phyloP scores from a whole-genome alignment of 116 monocot genomes.

The Trichopus zeylanicus region DNA sequence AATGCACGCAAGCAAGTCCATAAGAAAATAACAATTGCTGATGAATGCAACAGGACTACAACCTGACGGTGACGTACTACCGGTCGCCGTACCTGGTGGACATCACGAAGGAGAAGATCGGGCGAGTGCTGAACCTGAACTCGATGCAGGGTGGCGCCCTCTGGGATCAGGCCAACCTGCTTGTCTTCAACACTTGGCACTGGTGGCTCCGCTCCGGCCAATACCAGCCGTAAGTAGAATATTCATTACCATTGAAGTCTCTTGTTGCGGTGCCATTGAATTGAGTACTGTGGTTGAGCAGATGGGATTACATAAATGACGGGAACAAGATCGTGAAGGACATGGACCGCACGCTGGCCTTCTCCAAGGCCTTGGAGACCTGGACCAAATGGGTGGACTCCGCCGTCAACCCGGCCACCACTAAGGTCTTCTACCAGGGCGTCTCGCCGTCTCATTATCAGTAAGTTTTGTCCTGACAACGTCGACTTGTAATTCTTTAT shows the following conservation, averaged over 20 bases:
- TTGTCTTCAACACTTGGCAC: slow-evolving; percentile 57
- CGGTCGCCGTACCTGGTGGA: slow-evolving; percentile 27
- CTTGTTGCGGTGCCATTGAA: too few relatives aligned
- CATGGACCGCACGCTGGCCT: slow-evolving; percentile 39
- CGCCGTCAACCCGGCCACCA: slow-evolving; percentile 26
- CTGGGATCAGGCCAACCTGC: slow-evolving; percentile 37
- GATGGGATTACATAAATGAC: slow-evolving; percentile 54
- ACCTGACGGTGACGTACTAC: slow-evolving; percentile 25
- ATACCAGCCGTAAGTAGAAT: slow-evolving; percentile 37
- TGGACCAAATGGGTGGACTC: slow-evolving; percentile 61
- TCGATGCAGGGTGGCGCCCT: slow-evolving; percentile 15
- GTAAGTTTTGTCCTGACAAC: too few relatives aligned
- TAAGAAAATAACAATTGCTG: too few relatives aligned
- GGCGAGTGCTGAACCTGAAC: slow-evolving; percentile 38
- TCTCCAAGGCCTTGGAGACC: slow-evolving; percentile 35
- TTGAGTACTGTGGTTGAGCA: too few relatives aligned
- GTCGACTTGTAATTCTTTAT: too few relatives aligned
- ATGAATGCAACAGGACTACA: slow-evolving; percentile 39
- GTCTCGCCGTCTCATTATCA: slow-evolving; percentile 52
- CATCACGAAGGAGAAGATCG: slow-evolving; percentile 17
- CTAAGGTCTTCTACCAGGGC: slow-evolving; percentile 51
- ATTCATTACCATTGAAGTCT: too few relatives aligned
- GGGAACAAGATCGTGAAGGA: slow-evolving; percentile 23
- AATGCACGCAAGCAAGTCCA: too few relatives aligned
- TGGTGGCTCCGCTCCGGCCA: slow-evolving; percentile 35